A percentile compares a stretch with the other conserved stretches of the same genome.
phyloP scores from a whole-genome alignment of 768 basidiomycete species.

The Mycena vitilis region DNA sequence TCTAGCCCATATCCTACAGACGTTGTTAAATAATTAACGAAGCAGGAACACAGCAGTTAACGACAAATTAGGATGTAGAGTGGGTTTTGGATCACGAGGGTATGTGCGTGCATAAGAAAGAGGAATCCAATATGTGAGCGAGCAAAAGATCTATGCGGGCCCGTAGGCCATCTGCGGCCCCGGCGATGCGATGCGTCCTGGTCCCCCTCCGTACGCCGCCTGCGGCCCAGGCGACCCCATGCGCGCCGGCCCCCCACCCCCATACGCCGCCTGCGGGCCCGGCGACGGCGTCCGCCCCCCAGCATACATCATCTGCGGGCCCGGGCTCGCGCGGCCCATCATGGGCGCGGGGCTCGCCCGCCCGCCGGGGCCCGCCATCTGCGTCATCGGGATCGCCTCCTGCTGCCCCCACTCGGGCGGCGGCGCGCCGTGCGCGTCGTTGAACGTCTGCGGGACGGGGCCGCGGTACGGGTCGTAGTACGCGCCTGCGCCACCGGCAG shows the following conservation, averaged over 20 bases:
- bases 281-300: constrained; percentile 53
- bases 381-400: constrained; percentile 84
- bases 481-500: constrained; percentile 45
- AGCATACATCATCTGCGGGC: constrained; percentile 51
- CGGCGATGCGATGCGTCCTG: constrained; percentile 52
- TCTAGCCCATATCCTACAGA: no score
- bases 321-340: constrained; percentile 48
- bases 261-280: constrained; percentile 59
- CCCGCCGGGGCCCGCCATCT: constrained; percentile 57
- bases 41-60: no score
- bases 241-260: constrained; percentile 46
- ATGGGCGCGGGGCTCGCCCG: constrained; percentile 42
- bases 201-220: constrained; percentile 48
- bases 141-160: no score
- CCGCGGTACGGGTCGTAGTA: constrained; percentile 89
- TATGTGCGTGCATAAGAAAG: no score
- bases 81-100: no score
- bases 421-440: constrained; percentile 49
- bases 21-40: no score
- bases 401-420: constrained; percentile 50
- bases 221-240: constrained; percentile 59
- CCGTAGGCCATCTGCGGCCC: constrained; percentile 53
- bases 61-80: no score
- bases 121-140: no score
- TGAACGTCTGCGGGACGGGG: constrained; percentile 75